Base-by-base conservation (phyloP, 768 basidiomycete genomes). In the Cystofilobasidium ferigula region DNA sequence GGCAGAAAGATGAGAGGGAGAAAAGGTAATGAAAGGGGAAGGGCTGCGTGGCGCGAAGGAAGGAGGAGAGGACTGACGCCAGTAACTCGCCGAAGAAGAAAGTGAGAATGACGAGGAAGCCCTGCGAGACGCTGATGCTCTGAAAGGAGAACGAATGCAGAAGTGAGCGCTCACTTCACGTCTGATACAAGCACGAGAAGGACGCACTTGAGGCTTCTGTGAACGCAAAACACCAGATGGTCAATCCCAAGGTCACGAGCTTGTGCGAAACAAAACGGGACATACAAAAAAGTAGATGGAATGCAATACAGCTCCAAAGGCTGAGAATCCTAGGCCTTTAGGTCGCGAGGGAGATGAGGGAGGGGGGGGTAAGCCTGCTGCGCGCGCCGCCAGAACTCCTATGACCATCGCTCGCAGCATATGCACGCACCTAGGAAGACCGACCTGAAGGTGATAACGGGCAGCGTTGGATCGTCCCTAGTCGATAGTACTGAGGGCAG, bases 401-500 rank as follows among this genome's bases (percentile, higher is more conserved):
- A n/a, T n/a, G n/a, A n/a, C n/a, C n/a, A n/a, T n/a, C n/a, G n/a
- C n/a, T n/a, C n/a, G n/a, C n/a, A n/a, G n/a, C n/a, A n/a, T n/a
- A n/a, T n/a, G n/a, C n/a, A n/a, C n/a, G n/a, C n/a, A n/a, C n/a
- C 68, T 26, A 75, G 69, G 67, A 73, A 73, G 63, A 72, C 69
- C 38, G 71, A 70, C 42, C 74, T 69, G 70, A 75, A 74, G 14
- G 74, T 75, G 65, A 73, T 54, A 32, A 69, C 72, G 14, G 70
- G 71, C 16, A 71, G 63, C 2, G 60, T 48, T 0, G 69, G 63
- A 54, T 73, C 72, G 56, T 73, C 72, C 45, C 71, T 64, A 18
- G 71, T 72, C 28, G 71, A 72, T 66, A 79, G 64, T 54, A 79
- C 78, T n/a, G n/a, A n/a, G n/a, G n/a, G n/a, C n/a, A n/a, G n/a